Evolutionary conservation across 2,329 filamentous ascomycete species (phyloP), one percentile per base, ranked within the genome.

Genomic region (Aspergillus sojae): DNA sequence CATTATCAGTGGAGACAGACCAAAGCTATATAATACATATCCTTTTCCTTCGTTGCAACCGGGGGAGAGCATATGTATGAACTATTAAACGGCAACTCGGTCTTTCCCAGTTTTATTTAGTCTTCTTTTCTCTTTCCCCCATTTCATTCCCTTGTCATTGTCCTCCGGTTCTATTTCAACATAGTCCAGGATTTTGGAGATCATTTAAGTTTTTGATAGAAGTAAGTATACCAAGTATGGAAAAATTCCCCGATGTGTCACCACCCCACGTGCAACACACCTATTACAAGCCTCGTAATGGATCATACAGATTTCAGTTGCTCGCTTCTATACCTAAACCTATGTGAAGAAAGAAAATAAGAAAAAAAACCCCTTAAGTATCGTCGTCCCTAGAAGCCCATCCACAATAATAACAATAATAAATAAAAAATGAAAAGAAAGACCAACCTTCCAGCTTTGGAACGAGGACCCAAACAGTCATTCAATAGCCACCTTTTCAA

Each of bases 401-500:
- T 19, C 28, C 48, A 52, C 28, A 12, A 12, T 4, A 52, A 52
- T 19, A n/a, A 21, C 1, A 32, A 32, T 23, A 34, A 23, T 19
- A 28, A 43, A 30, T 26, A 50, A 41, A 41, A 16, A 45, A n/a
- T 28, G 5, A 36, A 36, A 36, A 36, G 1, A 36, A 12, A 12
- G 2, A 19, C 5, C 36, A 39, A 41, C 36, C 19, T 26, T 28
- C 45, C 12, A 48, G 45, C 23, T 7, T 23, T 48, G 21, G 28
- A 34, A 36, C 28, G 11, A 19, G 26, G 26, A 39, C 16, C 39
- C 54, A 46, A 58, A 16, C 28, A 34, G 36, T 58, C 32, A 54
- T 57, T 46, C 23, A 62, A 43, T 39, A 55, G 46, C 61, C 58
- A 23, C 61, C 61, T 64, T 64, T 64, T 60, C 62, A 66, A 53